These are phyloP conservation scores for Colletotrichum filicis DNA, from an alignment of 2,329 filamentous ascomycete species.

Conservation along the genomic window DNA sequence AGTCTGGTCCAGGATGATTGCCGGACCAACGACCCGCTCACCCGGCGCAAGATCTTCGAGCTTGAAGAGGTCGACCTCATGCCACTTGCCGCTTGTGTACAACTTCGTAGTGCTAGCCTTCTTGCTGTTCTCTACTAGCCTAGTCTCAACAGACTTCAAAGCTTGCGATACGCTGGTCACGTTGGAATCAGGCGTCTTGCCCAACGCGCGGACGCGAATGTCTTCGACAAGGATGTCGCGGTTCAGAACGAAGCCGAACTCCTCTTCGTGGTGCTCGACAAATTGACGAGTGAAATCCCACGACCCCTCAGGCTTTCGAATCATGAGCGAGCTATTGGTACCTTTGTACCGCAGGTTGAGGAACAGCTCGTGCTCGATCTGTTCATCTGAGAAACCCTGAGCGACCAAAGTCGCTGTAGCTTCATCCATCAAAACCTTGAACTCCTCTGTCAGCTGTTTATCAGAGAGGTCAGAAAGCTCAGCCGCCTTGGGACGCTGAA, in stretches of 20 bases:
- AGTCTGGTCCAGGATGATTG: too few relatives aligned
- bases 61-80: too few relatives aligned
- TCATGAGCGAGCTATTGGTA: conserved; percentile 91
- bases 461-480: neutral
- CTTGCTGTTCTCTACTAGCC: too few relatives aligned
- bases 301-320: conserved; percentile 71
- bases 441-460: neutral
- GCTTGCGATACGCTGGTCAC: too few relatives aligned
- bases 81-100: too few relatives aligned
- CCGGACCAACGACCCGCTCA: too few relatives aligned
- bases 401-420: neutral
- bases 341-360: conserved; percentile 93
- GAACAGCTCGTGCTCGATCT: conserved; percentile 89
- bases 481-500: conserved; percentile 56
- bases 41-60: too few relatives aligned
- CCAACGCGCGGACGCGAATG: conserved; percentile 88
- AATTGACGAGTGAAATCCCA: neutral
- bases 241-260: conserved; percentile 88
- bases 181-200: conserved; percentile 75
- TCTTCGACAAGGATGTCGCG: conserved; percentile 92
- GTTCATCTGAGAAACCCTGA: conserved; percentile 75
- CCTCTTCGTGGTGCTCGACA: conserved; percentile 81
- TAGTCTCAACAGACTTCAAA: too few relatives aligned
- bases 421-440: neutral
- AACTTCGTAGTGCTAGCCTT: too few relatives aligned